phyloP scores from a whole-genome alignment of 768 basidiomycete species.

The Pulveroboletus sp. region DNA sequence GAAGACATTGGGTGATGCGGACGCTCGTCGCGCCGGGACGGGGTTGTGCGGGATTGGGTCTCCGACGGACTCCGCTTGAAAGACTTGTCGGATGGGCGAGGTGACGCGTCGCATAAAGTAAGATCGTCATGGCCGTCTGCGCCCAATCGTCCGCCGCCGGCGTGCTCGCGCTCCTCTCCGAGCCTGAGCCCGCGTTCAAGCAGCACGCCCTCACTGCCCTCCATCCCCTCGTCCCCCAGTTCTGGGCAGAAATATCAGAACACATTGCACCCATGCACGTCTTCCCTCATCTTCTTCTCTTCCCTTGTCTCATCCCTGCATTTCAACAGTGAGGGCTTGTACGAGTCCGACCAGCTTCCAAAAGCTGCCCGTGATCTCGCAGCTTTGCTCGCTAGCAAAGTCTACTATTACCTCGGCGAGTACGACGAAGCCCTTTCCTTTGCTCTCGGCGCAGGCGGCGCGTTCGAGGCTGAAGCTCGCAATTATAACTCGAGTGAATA shows the following conservation, averaged over 20 bases:
- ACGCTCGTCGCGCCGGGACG: conserved; percentile 27
- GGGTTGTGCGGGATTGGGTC: conserved; percentile 10
- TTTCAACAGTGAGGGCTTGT: conserved; percentile 72
- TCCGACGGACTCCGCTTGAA: conserved; percentile 32
- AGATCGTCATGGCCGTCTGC: conserved; percentile 56
- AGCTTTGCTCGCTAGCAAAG: conserved; percentile 92
- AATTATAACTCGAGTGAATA: conserved; percentile 73
- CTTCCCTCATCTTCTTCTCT: conserved; percentile 8
- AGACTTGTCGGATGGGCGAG: conserved; percentile 40
- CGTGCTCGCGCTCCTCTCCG: conserved; percentile 85
- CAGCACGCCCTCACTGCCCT: conserved; percentile 87
- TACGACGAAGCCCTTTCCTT: conserved; percentile 95
- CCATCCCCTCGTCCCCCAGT: conserved; percentile 81
- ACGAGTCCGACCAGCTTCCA: conserved; percentile 77
- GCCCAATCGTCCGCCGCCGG: conserved; percentile 83
- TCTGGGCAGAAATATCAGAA: conserved; percentile 99
- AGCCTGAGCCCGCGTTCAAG: conserved; percentile 83
- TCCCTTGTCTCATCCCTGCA: conserved; percentile 7
- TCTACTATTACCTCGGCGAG: conserved; percentile 95
- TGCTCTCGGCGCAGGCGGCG: conserved; percentile 83
- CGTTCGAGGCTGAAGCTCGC: conserved; percentile 75
- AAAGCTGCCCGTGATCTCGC: conserved; percentile 75
- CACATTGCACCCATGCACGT: conserved; percentile 84
- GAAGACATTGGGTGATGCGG: conserved; percentile 38
- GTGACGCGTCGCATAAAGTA: conserved; percentile 37